Percentiles rank a stretch among this genome's conserved stretches.
These are phyloP conservation scores for Sporothrix brunneoviolacea DNA, from an alignment of 2,329 filamentous ascomycete genomes.

Conservation along the genomic window DNA sequence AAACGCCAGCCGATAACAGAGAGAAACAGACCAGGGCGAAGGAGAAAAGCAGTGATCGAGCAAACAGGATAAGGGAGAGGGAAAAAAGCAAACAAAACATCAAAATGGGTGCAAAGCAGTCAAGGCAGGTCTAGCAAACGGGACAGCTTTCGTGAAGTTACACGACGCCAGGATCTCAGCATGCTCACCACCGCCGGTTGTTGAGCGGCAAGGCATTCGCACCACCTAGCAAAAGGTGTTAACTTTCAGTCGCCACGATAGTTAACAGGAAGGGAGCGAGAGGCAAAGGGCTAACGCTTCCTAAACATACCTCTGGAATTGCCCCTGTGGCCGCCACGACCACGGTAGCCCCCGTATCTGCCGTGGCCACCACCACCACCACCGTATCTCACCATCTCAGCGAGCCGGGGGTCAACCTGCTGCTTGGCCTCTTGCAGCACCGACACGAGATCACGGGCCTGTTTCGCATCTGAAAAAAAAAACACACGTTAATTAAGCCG, in stretches of 20 bases:
- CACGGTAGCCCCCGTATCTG: conserved; percentile 63
- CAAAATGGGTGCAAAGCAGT: neutral
- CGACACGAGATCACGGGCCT: conserved; percentile 91
- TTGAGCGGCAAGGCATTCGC: conserved; percentile 45
- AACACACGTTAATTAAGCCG: neutral
- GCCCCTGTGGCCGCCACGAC: conserved; percentile 44
- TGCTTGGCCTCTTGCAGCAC: conserved; percentile 96
- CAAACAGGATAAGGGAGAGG: neutral
- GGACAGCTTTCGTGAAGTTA: neutral
- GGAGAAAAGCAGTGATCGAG: neutral
- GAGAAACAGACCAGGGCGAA: neutral
- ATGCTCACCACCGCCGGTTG: conserved; percentile 47
- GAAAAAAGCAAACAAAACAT: neutral
- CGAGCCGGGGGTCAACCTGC: conserved; percentile 90
- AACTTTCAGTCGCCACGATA: too few relatives aligned
- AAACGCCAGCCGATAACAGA: conserved; percentile 7
- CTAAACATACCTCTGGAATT: conserved; percentile 30
- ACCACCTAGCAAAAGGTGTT: conserved; percentile 22
- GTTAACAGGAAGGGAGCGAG: too few relatives aligned
- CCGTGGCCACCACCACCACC: conserved; percentile 65
- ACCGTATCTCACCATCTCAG: conserved; percentile 91
- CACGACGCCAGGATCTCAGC: neutral
- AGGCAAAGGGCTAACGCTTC: too few relatives aligned
- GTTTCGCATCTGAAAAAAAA: conserved; percentile 63
- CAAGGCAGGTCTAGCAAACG: neutral